Evolutionary conservation across 805 yeast species (phyloP), one percentile per base, ranked within the genome.

Genomic region (Pichia sporocuriosa): DNA sequence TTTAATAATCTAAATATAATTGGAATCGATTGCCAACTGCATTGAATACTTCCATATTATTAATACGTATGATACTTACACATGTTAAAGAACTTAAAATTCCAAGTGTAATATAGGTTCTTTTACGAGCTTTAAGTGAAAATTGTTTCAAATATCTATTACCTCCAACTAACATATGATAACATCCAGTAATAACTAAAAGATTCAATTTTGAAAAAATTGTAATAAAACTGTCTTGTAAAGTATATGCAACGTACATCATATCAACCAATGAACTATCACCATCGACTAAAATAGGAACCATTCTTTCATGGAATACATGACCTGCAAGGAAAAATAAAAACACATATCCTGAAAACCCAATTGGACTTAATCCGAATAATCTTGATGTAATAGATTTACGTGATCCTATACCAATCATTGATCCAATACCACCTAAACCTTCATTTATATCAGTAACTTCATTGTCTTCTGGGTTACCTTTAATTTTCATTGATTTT

Each of bases 191-290:
- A 34, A 63, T 52, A 1, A 68, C 60, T 27, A 79, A 46, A 2
- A 61, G 51, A 33, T 68, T 61, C 1, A 65, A 54, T 1, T 64
- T 65, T 8, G 52, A 37, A n/a, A 42, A 37, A 2, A 32, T 33
- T 12, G 32, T 28, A 21, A 22, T 16, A 17, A 42, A 42, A 1
- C 12, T 37, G 1, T 33, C 12, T 8, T 42, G 34, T 11, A 72
- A 40, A 2, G 65, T 52, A 46, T 70, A 69, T 0, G 77, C 50
- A 9, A 82, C 63, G 51, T 67, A 81, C 8, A 72, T 70, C 33
- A 84, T 58, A 33, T 64, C 69, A 17, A 84, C 58, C 41, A 72
- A 61, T 1, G 80, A 69, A 3, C 81, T 73, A 56, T 82, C 90
- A 1, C 86, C 88, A 44, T 80, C 84, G 1, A 77, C 63, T 2